Evolutionary conservation across 108 stramenopile genomes (phyloP).

Genomic region (Nannochloropsis oceanica): DNA sequence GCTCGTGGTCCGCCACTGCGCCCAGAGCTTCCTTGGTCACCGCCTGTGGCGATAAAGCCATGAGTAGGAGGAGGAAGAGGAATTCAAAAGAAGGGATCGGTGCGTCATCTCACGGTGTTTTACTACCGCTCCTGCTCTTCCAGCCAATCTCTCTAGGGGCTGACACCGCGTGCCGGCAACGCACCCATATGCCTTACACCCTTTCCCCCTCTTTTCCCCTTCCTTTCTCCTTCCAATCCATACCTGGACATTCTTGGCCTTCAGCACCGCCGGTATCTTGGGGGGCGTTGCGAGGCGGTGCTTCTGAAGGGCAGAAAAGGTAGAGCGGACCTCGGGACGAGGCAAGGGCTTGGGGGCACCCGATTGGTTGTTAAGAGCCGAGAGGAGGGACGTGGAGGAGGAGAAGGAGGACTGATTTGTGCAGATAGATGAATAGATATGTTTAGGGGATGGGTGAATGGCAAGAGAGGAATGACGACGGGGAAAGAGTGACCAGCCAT

Average conservation of each 20-base stretch:
- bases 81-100: neutral
- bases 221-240: neutral
- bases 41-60: neutral
- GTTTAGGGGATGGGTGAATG: no score
- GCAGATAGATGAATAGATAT: no score
- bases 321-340: neutral
- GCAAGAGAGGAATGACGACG: no score
- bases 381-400: no score
- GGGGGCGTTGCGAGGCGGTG: neutral
- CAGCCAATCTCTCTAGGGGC: no score
- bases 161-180: no score
- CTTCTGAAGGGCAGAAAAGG: neutral
- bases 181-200: no score
- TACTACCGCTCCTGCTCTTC: no score
- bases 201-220: no score
- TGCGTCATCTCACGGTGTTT: neutral
- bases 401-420: no score
- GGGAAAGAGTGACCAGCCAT: no score
- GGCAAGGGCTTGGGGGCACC: neutral
- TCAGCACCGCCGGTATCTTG: neutral
- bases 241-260: neutral
- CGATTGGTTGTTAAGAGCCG: no score
- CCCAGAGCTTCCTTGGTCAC: neutral
- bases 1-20: constrained; percentile 4
- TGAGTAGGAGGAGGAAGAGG: neutral